phyloP scores from a whole-genome alignment of 495 filamentous ascomycete genomes.

The Emericellopsis terricola region DNA sequence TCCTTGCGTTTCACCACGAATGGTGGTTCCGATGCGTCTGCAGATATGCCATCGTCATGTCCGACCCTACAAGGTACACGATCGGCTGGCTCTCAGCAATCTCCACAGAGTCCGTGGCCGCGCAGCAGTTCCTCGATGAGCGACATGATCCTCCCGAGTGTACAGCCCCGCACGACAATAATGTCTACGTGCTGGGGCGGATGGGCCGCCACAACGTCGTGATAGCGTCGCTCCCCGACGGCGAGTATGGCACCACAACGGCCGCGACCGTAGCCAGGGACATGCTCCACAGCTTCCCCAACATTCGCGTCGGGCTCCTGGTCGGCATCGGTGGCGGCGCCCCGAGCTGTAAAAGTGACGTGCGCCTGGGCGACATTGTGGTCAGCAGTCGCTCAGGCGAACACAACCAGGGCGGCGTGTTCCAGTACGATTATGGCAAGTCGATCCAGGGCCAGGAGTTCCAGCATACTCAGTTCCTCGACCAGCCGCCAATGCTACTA shows the following conservation, averaged over 20 bases:
- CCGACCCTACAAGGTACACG: too few relatives aligned
- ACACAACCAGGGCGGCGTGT: too few relatives aligned
- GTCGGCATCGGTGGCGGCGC: conserved; percentile 29
- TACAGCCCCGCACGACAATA: conserved; percentile 11
- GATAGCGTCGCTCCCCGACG: conserved; percentile 17
- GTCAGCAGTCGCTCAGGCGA: conserved; percentile 7
- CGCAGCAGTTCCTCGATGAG: conserved; percentile 17
- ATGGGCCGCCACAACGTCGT: conserved; percentile 23
- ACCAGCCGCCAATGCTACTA: conserved; percentile 15
- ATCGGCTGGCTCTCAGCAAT: conserved; percentile 23
- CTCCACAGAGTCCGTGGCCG: conserved; percentile 14
- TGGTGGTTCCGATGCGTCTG: too few relatives aligned
- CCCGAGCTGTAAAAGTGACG: conserved; percentile 13
- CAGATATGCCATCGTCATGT: too few relatives aligned
- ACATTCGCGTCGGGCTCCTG: conserved; percentile 22
- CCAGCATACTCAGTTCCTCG: conserved; percentile 11
- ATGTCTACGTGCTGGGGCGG: conserved; percentile 15
- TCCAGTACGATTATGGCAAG: too few relatives aligned
- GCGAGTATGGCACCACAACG: conserved; percentile 17
- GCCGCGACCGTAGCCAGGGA: conserved; percentile 15
- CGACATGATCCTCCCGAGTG: conserved; percentile 9
- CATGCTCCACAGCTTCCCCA: conserved; percentile 21
- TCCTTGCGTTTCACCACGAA: too few relatives aligned
- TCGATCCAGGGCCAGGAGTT: conserved; percentile 10
- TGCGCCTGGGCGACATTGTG: conserved; percentile 14